These are phyloP conservation scores for Monosporascus sp. DNA, from an alignment of 2,329 filamentous ascomycete species.

Conservation along the genomic window DNA sequence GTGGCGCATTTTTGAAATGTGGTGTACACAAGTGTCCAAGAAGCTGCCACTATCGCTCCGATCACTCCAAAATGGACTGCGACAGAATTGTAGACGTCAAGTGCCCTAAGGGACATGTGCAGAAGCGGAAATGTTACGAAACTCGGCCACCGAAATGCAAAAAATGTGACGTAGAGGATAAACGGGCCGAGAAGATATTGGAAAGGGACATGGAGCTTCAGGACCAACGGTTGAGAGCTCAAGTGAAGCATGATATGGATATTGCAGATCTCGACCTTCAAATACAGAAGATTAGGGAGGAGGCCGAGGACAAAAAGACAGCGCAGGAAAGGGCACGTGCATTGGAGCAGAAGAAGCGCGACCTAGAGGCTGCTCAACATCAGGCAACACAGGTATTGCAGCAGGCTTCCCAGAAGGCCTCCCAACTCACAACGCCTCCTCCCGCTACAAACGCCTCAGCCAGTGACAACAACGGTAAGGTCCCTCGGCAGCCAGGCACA, in stretches of 20 bases:
- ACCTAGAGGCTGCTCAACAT: conserved; percentile 16
- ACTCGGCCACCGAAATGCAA: no score
- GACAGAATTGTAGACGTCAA: conserved; percentile 1
- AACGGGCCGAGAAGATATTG: no score
- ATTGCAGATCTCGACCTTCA: conserved; percentile 5
- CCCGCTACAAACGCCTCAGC: no score
- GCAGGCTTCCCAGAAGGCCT: conserved; percentile 38
- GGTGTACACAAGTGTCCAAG: conserved; percentile 52
- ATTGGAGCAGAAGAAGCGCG: conserved; percentile 7
- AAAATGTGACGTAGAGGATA: no score
- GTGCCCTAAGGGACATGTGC: conserved; percentile 1
- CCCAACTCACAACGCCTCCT: conserved; percentile 34
- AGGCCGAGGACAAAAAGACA: conserved; percentile 2
- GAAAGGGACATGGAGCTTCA: no score
- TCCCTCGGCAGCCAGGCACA: conserved; percentile 26
- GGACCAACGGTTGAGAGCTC: no score
- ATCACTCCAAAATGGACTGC: conserved; percentile 51
- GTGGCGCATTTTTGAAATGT: conserved; percentile 33
- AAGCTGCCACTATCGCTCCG: conserved; percentile 55
- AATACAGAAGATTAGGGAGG: conserved; percentile 5
- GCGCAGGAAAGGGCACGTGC: conserved; percentile 3
- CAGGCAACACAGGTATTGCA: conserved; percentile 39
- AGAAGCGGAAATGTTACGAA: background rate
- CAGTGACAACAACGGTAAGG: no score
- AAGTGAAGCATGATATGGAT: background rate